Evolutionary conservation across 768 basidiomycete genomes (phyloP), one percentile per base, ranked within the genome.

Genomic region (Albatrellus ellisii): DNA sequence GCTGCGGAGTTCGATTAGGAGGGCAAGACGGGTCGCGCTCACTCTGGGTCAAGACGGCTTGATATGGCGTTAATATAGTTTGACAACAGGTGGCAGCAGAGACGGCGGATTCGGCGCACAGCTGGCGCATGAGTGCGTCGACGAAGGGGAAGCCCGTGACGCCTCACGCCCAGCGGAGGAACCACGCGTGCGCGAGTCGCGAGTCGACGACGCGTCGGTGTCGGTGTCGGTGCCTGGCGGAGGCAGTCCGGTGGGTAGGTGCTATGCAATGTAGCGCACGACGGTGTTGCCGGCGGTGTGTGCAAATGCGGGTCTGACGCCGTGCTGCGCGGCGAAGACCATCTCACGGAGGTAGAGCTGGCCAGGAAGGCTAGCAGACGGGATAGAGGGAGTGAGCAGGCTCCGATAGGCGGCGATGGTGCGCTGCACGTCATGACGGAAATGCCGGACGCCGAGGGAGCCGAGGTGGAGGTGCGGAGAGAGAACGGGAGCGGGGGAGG

Each of bases 61-160:
- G n/a, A n/a, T n/a, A n/a, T n/a, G n/a, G n/a, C n/a, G n/a, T n/a
- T n/a, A n/a, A n/a, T n/a, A n/a, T n/a, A n/a, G n/a, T n/a, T n/a
- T n/a, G n/a, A n/a, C n/a, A n/a, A n/a, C n/a, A n/a, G n/a, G n/a
- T n/a, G n/a, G n/a, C n/a, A n/a, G n/a, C n/a, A n/a, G n/a, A n/a
- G 41, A 48, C 41, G 44, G 53, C 46, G 38, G 43, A 48, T 32
- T 41, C 46, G 14, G 26, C 38, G 26, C 43, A 24, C 48, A 43
- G 44, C 26, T 41, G 46, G 20, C 45, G 46, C 54, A 52, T 48
- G 47, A 44, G 48, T 29, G 57, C 46, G 49, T 52, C 43, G 46
- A 52, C 49, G 47, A 45, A 42, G 4, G 45, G 39, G 32, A 46
- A 36, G 20, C 32, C 40, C 7, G 37, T 39, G 14, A 34, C 18